phyloP scores from a whole-genome alignment of 2,329 filamentous ascomycete genomes.

The Botrytis medusae region DNA sequence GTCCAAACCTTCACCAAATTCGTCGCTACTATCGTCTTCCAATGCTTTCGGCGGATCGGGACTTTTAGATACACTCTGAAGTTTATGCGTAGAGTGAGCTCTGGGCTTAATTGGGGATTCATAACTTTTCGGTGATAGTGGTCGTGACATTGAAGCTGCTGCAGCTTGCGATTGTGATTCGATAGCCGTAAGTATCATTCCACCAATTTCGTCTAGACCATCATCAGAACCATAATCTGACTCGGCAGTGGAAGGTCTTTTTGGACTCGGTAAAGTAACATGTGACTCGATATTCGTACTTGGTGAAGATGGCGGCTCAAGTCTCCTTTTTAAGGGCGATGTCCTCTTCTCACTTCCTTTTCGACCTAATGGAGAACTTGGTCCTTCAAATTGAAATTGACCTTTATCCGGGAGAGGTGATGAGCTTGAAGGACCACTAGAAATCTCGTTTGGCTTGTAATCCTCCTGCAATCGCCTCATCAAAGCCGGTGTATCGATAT shows the following conservation, averaged over 20 bases:
- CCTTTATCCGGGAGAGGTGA: constrained; percentile 33
- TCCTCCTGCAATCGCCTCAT: constrained; percentile 64
- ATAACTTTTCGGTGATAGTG: neutral
- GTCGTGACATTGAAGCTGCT: neutral
- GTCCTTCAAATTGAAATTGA: constrained; percentile 5
- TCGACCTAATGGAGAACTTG: constrained; percentile 4
- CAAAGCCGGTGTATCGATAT: constrained; percentile 50
- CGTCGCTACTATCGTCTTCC: constrained; percentile 30
- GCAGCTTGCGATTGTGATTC: constrained; percentile 18
- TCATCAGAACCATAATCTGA: constrained; percentile 23
- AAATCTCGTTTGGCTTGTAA: constrained; percentile 37
- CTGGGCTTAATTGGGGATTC: neutral
- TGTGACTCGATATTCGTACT: neutral
- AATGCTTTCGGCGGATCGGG: neutral
- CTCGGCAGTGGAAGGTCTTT: constrained; percentile 6
- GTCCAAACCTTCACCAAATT: constrained; percentile 47
- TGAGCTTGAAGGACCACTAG: constrained; percentile 42
- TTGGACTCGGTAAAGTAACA: neutral
- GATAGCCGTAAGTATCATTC: constrained; percentile 19
- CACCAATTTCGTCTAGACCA: constrained; percentile 20
- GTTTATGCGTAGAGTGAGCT: neutral
- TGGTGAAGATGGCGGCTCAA: constrained; percentile 1
- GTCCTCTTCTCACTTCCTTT: constrained; percentile 13
- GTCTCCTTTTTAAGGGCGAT: constrained; percentile 9
- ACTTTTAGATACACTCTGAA: neutral